These are phyloP conservation scores for Ceratocystis harringtonii DNA, from an alignment of 2,329 filamentous ascomycete species.

Conservation along the genomic window DNA sequence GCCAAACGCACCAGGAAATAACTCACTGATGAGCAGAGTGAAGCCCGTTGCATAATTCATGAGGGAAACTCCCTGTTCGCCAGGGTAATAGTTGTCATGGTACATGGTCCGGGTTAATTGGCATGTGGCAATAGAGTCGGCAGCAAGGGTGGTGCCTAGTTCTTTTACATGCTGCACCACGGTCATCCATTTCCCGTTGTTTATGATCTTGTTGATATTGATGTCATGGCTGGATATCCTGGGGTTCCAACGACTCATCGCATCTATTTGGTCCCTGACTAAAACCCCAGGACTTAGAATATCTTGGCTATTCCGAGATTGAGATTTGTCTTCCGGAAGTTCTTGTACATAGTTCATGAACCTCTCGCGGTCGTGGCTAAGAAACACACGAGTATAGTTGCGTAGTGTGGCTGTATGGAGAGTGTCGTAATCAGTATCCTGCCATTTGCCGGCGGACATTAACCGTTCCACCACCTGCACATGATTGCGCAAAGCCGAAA, in stretches of 20 bases:
- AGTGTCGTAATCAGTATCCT: conserved; percentile 40
- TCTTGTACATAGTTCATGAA: neutral
- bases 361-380: neutral
- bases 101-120: neutral
- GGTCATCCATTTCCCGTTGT: neutral
- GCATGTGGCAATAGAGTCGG: neutral
- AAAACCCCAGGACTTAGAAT: neutral
- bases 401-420: neutral
- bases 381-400: conserved; percentile 27
- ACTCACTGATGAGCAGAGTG: neutral
- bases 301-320: neutral
- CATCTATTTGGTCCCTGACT: neutral
- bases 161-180: neutral
- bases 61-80: neutral
- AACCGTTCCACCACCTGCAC: conserved; percentile 39
- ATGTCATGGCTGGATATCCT: neutral
- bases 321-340: neutral
- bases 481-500: conserved; percentile 37
- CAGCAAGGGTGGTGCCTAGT: neutral
- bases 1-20: neutral
- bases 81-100: neutral
- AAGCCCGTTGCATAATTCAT: neutral
- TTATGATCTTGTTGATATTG: neutral
- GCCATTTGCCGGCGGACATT: conserved; percentile 31
- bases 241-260: too few species aligned